Evolutionary conservation across 2,329 filamentous ascomycete species (phyloP), one percentile per base, ranked within the genome.

Genomic region (Aspergillus neoniger): DNA sequence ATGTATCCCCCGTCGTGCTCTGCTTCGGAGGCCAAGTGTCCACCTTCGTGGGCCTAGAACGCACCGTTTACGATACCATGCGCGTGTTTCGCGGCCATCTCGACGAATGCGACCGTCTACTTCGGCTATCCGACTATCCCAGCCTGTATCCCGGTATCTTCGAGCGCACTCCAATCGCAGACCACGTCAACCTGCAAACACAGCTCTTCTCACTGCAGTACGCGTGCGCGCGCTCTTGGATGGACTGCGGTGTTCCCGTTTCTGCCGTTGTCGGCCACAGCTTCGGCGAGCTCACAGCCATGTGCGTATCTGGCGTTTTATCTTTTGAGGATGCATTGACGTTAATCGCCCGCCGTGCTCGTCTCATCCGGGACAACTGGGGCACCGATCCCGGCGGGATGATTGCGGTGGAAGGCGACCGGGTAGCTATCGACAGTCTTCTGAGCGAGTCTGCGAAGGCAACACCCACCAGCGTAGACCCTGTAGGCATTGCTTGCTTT

Each of bases 11-110:
- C 10, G 61, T 79, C 1, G 64, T 80, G 1, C 57, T 81, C 1
- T 69, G 66, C 19, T 79, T 80, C 48, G 76, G 75, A 3, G 78
- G 78, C 2, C 79, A 81, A 55, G 70, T 66, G 1, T 66, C 69
- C 3, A 65, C 51, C 5, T 67, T 61, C 25, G 56, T 71, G 2
- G 64, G 68, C 1, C 52, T 76, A 7, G 60, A 67, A 32, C 63
- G 65, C 15, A 58, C 63, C 3, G 54, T 76, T 2, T 77, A 72
- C 44, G 58, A 72, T 6, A 51, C 55, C 10, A 65, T 69, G 30
- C 56, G 64, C 0, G 39, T 68, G 4, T 67, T 78, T 5, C 69
- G 70, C 12, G 57, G 59, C 5, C 65, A 79, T 58, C 67, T 80
- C 2, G 70, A 77, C 32, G 44, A 59, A 5, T 80, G 79, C 57